Base-by-base conservation (phyloP, 2,329 filamentous ascomycete genomes). In the Paecilomyces sp. region DNA sequence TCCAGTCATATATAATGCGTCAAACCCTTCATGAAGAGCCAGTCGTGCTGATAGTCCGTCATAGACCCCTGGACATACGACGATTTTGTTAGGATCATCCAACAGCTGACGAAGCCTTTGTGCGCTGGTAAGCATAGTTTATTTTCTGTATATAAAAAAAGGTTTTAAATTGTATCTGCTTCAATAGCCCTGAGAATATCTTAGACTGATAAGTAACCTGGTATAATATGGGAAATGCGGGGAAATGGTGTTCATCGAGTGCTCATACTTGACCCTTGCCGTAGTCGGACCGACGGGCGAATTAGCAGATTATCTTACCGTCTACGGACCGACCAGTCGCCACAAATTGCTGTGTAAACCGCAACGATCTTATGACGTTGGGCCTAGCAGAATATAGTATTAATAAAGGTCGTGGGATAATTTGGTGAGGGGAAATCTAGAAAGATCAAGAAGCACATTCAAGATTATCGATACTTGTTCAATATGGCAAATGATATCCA, bases 1-100 rank as follows among this genome's bases (percentile, higher is more conserved):
- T 15, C 85, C 85, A 11, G 85, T 87, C 86, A 89, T 89, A 75
- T 89, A 89, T 41, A 89, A 70, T 58, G 79, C 82, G 55, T 88
- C 82, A 61, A 88, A 88, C 4, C 85, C 86, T 18, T 83, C 77
- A 52, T 79, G 75, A 25, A 88, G 77, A 1, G 86, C 85, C 59
- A 89, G 82, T 0, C 86, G 78, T 0, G 87, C 85, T 2, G 84
- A 85, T 58, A 88, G 80, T 13, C 87, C 87, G 76, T 90, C 87
- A 67, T 88, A 88, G 1, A 89, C 86, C 33, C 87, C 86, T 0
- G 86, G 86, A 57, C 83, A 85, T 2, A 87, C 79, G 51, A 89
- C 66, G 53, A 82, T 74, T 55, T 77, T 72, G 33, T 74, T 67
- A 12, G 71, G 65, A 22, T 78, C 72, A 1, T 69, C 66, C 15